Evolutionary conservation across 2,329 filamentous ascomycete genomes (phyloP), one percentile per base, ranked within the genome.

Genomic region (Salinomyces thailandicus): DNA sequence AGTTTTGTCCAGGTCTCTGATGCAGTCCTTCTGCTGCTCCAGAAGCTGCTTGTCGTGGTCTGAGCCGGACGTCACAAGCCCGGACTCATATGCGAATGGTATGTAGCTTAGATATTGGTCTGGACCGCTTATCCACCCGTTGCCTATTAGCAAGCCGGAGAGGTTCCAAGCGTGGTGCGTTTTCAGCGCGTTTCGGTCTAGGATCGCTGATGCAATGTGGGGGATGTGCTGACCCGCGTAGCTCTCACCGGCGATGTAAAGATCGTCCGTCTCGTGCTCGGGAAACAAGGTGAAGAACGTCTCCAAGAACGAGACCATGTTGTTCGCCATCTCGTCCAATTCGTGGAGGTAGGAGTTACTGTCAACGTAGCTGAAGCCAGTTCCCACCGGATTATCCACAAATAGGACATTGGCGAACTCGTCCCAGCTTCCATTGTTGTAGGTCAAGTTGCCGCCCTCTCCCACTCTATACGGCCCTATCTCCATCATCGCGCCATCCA

Each of bases 341-440:
- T 95, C 89, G 48, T 80, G 77, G 13, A 95, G 60, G 55, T 84
- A 96, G 52, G 77, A 83, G 60, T 98, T 74, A 11, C 85, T 91
- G 55, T 94, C 81, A 55, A 87, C 87, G 56, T 91, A 96, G 63
- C 91, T 98, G 66, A 83, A 98, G 2, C 91, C 91, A 1, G 89
- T 95, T 9, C 91, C 93, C 22, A 96, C 87, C 0, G 91, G 91
- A 57, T 96, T 93, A 57, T 98, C 91, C 42, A 98, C 85, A 56
- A 98, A 98, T 41, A 98, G 75, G 35, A 98, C 62, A 54, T 98
- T 98, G 46, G 91, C 85, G 55, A 96, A 98, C 65, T 98, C 89
- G 61, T 94, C 82, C 93, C 93, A 98, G 1, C 86, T 87, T n/a
- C 91, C 91, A 37, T 93, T 81, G 59, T 95, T 95, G 58, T 85